Evolutionary conservation across 2,329 filamentous ascomycete species (phyloP), one percentile per base, ranked within the genome.

Genomic region (Magnaporthales sp.): DNA sequence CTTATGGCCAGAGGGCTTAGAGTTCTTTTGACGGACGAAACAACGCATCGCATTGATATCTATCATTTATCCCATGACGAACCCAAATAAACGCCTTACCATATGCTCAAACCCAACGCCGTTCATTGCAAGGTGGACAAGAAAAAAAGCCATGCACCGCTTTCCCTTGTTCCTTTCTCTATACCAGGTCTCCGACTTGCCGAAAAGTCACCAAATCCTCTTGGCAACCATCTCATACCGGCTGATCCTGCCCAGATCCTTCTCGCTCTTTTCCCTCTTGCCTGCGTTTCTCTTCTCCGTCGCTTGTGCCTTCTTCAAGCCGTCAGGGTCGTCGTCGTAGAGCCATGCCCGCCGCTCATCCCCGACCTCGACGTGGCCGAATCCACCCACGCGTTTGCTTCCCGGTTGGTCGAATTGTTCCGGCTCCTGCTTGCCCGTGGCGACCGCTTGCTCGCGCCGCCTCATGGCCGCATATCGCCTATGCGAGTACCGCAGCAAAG

Each of bases 151-250:
- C 4, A 46, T 46, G 38, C 38, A 46, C 38, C n/a, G 2, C 32
- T 15, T 15, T 15, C 19, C 4, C 32, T n/a, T n/a, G 19, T 15
- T 31, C 5, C 32, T 2, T 1, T 38, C 32, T 15, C 32, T 38
- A 2, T 38, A 2, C 3, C 32, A 38, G n/a, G 38, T 19, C 38
- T 46, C 38, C 2, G 2, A 46, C 38, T 46, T 5, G 15, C 38
- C 56, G 4, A 26, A 19, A 58, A 29, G 54, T 54, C 46, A 98
- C 95, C 95, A 99, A 72, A 99, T 99, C 75, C 95, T 85, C 83
- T 97, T 98, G 0, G 92, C 92, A 72, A 93, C 89, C 95, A 98
- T 97, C 75, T 93, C 92, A 79, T 97, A 99, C 72, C 95, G 84
- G 71, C 83, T 87, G 69, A 88, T 92, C 75, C 80, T 87, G 73